A percentile compares a stretch with the other conserved stretches of the same genome.
These are phyloP conservation scores for Termitomyces eurrhizus DNA, from an alignment of 768 basidiomycete species.

Conservation along the genomic window DNA sequence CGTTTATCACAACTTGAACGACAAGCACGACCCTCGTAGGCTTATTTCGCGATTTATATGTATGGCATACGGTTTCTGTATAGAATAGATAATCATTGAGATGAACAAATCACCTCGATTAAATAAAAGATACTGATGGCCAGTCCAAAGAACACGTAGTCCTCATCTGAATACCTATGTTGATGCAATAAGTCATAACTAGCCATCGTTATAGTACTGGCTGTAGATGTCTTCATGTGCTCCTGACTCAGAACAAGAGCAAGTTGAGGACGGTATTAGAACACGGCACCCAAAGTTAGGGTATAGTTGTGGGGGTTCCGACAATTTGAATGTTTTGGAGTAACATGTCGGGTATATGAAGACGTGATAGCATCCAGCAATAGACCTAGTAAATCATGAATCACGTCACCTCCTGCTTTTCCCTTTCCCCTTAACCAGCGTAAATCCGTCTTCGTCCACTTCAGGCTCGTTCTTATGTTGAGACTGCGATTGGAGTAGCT, in stretches of 20 bases:
- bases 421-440: slow-evolving; percentile 63
- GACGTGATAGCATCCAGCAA: not conserved
- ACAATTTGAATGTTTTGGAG: not conserved
- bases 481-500: slow-evolving; percentile 39
- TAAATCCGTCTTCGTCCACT: slow-evolving; percentile 93
- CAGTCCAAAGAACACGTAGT: not conserved
- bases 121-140: not conserved
- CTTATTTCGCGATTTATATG: not conserved
- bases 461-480: slow-evolving; percentile 52
- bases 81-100: not conserved
- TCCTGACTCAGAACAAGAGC: not conserved
- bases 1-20: not conserved
- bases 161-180: too few species aligned
- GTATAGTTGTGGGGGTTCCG: not conserved
- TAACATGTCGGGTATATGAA: not conserved
- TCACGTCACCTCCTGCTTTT: slow-evolving; percentile 35
- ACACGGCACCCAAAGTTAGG: not conserved
- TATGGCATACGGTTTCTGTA: not conserved
- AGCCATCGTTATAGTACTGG: not conserved
- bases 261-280: not conserved
- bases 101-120: too few species aligned
- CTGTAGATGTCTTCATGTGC: too few species aligned
- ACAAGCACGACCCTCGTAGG: not conserved
- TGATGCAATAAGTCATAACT: not conserved
- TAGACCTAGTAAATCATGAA: too few species aligned